Conservation (phyloP, 352 stramenopile genomes). For the Hyaloperonospora brassicae region DNA sequence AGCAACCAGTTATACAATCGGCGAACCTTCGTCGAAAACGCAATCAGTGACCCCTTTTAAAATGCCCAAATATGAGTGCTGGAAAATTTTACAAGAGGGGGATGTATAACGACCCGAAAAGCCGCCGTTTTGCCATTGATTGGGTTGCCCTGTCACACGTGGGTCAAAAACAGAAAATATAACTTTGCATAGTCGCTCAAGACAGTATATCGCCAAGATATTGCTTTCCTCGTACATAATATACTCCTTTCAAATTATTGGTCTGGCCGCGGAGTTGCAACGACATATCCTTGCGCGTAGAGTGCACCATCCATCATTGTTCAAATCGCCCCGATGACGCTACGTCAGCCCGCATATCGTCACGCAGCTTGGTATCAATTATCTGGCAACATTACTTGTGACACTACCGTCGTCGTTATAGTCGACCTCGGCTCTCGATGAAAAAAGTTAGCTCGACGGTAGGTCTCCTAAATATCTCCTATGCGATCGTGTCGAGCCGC, state of each 20-base stretch:
- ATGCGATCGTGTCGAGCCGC: background rate
- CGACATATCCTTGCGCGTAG: background rate
- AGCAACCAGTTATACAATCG: too few species aligned
- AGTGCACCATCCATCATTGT: background rate
- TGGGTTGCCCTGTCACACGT: background rate
- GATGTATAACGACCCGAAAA: background rate
- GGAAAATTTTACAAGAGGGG: background rate
- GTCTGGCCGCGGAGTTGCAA: background rate
- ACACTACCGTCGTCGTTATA: background rate
- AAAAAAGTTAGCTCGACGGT: background rate
- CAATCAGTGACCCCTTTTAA: background rate
- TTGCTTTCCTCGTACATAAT: background rate
- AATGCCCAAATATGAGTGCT: background rate
- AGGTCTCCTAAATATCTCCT: background rate
- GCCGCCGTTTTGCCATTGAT: background rate
- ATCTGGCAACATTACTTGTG: background rate
- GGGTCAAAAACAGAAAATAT: background rate
- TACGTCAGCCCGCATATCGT: background rate
- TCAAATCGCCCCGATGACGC: background rate
- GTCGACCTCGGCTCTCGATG: background rate
- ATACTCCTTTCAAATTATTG: background rate
- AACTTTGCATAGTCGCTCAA: background rate
- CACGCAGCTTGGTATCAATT: background rate
- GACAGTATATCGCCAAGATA: background rate
- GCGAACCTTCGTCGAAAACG: too few species aligned